Conservation (phyloP, 768 basidiomycete genomes). For the Gelatoporia subvermispora region DNA sequence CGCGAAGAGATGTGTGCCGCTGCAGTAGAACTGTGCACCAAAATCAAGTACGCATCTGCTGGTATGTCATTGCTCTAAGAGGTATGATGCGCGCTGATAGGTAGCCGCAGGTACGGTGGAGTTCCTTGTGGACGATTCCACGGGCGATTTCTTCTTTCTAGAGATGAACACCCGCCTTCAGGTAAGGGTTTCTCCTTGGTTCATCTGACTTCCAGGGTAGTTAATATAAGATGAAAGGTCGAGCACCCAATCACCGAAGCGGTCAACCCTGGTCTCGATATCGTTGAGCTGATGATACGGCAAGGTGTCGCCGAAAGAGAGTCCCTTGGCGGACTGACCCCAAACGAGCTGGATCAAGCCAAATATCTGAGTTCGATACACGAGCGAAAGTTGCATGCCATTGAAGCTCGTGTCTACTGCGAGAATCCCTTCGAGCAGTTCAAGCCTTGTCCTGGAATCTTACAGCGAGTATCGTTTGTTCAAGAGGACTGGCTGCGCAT, state of each 20-base stretch:
- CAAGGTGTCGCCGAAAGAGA: constrained; percentile 43
- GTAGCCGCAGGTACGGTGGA: constrained; percentile 54
- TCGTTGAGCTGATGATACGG: constrained; percentile 61
- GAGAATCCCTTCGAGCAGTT: constrained; percentile 59
- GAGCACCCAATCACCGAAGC: constrained; percentile 66
- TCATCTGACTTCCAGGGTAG: neutral
- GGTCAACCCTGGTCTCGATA: constrained; percentile 49
- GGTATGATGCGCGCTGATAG: neutral
- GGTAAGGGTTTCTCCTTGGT: constrained; percentile 20
- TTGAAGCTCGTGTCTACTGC: constrained; percentile 57
- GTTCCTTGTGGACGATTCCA: constrained; percentile 53
- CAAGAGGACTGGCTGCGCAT: constrained; percentile 49
- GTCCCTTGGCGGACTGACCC: constrained; percentile 11
- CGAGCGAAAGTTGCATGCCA: constrained; percentile 29
- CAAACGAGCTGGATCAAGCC: constrained; percentile 32
- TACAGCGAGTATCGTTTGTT: constrained; percentile 49
- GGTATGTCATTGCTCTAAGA: constrained; percentile 29
- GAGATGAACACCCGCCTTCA: constrained; percentile 72
- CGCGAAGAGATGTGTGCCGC: constrained; percentile 46
- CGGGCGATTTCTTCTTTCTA: constrained; percentile 57
- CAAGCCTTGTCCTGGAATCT: constrained; percentile 52
- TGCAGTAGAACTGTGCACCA: constrained; percentile 43
- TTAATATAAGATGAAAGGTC: no score
- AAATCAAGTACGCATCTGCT: constrained; percentile 53
- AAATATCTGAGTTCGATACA: constrained; percentile 24